Evolutionary conservation across 192 early-diverging fungal species (phyloP), one percentile per base, ranked within the genome.

Genomic region (Coemansia sp.): DNA sequence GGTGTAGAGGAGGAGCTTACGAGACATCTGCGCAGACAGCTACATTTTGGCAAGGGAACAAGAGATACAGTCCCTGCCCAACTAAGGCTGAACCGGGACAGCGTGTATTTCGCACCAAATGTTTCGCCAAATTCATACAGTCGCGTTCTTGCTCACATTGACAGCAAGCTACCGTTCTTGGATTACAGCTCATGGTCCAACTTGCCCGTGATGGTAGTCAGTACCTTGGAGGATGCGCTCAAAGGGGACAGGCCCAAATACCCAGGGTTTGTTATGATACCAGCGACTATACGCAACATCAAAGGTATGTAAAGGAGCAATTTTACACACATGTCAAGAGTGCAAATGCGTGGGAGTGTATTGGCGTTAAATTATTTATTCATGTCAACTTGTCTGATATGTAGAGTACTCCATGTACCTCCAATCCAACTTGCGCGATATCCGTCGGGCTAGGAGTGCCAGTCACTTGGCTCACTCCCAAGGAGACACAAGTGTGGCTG

Each of bases 181-280:
- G 50, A 68, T 23, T 82, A 82, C 67, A 15, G n/a, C 32, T 42
- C 27, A 11, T 82, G 79, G 79, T 41, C 51, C 68, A 44, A 37
- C 39, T 70, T 82, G 71, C 79, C 79, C 0, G 34, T 82, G 42
- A 82, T 82, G 79, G 68, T 82, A 12, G 79, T 82, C 32, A 46
- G 45, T 17, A 58, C 10, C 39, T 76, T 74, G 79, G 53, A 66
- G 36, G 32, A 46, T 12, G 67, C 79, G 17, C 67, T 73, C 42
- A 50, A 25, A 7, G 62, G 68, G 23, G 62, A 62, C 15, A 23
- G 19, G 2, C 51, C 64, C 36, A 66, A 50, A 39, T 82, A 73
- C 15, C 79, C 74, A 3, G 79, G 79, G 11, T 82, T 82, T 61
- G 68, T 82, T 17, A 42, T 73, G 25, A 46, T 76, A 5, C 79